These are phyloP conservation scores for Scenedesmus sp. DNA, from an alignment of 163 green algal species.

Conservation along the genomic window DNA sequence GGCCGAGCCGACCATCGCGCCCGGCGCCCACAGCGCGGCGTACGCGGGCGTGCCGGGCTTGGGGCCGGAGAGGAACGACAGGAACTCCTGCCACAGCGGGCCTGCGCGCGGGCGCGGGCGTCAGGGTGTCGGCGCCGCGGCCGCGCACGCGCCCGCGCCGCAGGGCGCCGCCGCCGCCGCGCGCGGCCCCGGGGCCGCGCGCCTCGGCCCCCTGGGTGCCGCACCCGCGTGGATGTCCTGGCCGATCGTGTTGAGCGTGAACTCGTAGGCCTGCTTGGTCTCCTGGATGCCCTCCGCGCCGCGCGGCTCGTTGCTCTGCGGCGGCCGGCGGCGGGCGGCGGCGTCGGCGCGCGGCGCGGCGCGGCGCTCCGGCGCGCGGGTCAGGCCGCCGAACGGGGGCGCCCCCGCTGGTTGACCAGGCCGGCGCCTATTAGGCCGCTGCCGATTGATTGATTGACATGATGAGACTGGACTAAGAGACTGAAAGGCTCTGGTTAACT, in stretches of 20 bases:
- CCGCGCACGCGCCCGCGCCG: too few species aligned
- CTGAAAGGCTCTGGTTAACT: neutral
- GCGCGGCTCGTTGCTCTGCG: conserved; percentile 65
- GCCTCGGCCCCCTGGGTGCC: too few species aligned
- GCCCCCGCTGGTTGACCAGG: neutral
- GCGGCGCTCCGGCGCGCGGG: too few species aligned
- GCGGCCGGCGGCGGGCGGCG: neutral
- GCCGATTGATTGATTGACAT: neutral
- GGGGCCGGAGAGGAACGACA: conserved; percentile 76
- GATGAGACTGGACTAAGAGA: neutral
- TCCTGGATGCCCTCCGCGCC: conserved; percentile 75
- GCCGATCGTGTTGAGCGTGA: conserved; percentile 84
- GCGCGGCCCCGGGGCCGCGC: too few species aligned
- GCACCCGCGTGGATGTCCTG: conserved; percentile 67
- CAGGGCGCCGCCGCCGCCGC: too few species aligned
- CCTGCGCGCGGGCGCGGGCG: neutral
- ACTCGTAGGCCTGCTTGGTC: conserved; percentile 85
- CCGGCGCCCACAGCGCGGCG: conserved; percentile 63
- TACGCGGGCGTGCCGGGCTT: conserved; percentile 70
- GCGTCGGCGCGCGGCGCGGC: too few species aligned
- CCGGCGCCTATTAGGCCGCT: neutral
- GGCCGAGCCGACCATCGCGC: conserved; percentile 48
- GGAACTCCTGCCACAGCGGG: conserved; percentile 84
- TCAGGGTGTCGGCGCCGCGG: neutral
- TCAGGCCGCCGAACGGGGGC: neutral